Base-by-base conservation (phyloP, 2,329 filamentous ascomycete genomes). In the Zymoseptoria crescenta region DNA sequence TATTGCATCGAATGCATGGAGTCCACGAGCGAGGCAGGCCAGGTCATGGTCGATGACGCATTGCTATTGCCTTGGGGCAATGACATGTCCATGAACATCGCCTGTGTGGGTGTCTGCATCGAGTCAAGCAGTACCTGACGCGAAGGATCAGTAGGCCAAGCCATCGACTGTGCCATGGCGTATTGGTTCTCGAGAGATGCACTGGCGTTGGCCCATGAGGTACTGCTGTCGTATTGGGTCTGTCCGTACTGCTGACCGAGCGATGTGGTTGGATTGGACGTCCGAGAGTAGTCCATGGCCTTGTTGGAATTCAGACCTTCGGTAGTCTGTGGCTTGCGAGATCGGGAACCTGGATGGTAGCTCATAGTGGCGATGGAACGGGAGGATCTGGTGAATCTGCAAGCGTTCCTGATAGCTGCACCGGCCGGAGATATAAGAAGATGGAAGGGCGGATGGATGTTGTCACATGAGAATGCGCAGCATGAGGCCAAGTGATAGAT, bases 51-150 rank as follows among this genome's bases (percentile, higher is more conserved):
- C 9, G 35, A 45, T 45, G 35, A 16, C 13, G 5, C 35, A 16
- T 45, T 45, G 35, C 35, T 45, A 16, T 45, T 45, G 35, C 35
- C 35, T 45, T 45, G 35, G 35, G 35, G n/a, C 35, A 45, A 45
- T 7, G 35, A 16, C 16, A 45, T 45, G 35, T 52, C 27, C 24
- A 52, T 48, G 50, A 65, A 62, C 52, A 60, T 56, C 10, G 62
- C 53, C 50, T 65, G 60, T 30, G 64, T 62, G 21, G 64, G 60
- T 29, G 59, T 64, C 24, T 59, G 56, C n/a, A 64, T 49, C 28
- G 60, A 51, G 27, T 59, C 62, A 21, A 61, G 52, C 9, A 35
- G 52, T 8, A 60, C 30, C 21, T 58, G 56, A 49, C 54, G 49
- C 20, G 52, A 27, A 27, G 53, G 54, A 52, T 62, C 56, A 28